These are phyloP conservation scores for Fusarium stilboides DNA, from an alignment of 2,329 filamentous ascomycete genomes.

Conservation along the genomic window DNA sequence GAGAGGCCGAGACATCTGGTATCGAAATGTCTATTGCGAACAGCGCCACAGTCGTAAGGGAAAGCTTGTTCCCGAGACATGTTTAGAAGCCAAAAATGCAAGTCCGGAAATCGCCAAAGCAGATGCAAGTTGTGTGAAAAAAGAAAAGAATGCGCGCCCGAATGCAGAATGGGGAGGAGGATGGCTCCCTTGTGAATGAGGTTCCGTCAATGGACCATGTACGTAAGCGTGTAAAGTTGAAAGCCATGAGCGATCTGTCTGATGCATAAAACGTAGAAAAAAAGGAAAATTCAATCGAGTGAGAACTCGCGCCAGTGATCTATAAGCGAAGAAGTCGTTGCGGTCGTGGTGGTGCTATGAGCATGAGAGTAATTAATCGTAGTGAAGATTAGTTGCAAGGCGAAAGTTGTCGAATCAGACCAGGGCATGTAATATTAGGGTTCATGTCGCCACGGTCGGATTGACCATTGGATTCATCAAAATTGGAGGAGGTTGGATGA, in stretches of 20 bases:
- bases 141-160: slow-evolving; percentile 44
- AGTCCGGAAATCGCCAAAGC: slow-evolving; percentile 37
- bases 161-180: slow-evolving; percentile 40
- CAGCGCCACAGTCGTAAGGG: slow-evolving; percentile 39
- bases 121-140: slow-evolving; percentile 40
- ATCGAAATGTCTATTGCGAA: slow-evolving; percentile 42
- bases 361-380: slow-evolving; percentile 46
- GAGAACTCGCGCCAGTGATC: slow-evolving; percentile 46
- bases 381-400: slow-evolving; percentile 34
- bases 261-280: slow-evolving; percentile 47
- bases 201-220: slow-evolving; percentile 39
- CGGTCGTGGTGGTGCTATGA: slow-evolving; percentile 50
- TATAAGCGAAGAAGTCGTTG: slow-evolving; percentile 50
- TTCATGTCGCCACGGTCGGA: slow-evolving; percentile 36
- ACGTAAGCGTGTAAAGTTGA: slow-evolving; percentile 42
- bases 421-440: slow-evolving; percentile 33
- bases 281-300: slow-evolving; percentile 40
- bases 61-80: slow-evolving; percentile 41
- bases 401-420: slow-evolving; percentile 17
- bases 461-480: slow-evolving; percentile 31
- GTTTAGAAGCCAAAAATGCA: slow-evolving; percentile 44
- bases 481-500: slow-evolving; percentile 23
- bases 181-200: slow-evolving; percentile 40
- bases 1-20: slow-evolving; percentile 44
- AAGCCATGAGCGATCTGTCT: slow-evolving; percentile 36